Percentiles rank a stretch among this genome's conserved stretches.
These are phyloP conservation scores for Trichaptum fuscoviolaceum DNA, from an alignment of 768 basidiomycete species.

Conservation along the genomic window DNA sequence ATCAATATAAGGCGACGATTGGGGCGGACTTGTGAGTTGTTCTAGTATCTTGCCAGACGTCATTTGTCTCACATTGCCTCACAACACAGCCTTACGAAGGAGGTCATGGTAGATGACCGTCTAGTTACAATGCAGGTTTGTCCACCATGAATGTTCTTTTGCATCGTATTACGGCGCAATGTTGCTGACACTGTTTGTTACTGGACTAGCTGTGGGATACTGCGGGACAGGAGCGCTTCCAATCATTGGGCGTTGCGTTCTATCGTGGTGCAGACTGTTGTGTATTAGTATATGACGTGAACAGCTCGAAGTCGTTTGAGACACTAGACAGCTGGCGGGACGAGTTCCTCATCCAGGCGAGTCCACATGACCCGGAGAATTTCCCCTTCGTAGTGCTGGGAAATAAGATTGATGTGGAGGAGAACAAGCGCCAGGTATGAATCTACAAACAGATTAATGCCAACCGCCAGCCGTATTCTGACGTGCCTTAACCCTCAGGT, in stretches of 20 bases:
- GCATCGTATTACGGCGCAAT: constrained; percentile 10
- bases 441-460: not conserved
- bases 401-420: constrained; percentile 99
- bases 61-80: constrained; percentile 14
- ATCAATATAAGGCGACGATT: constrained; percentile 99
- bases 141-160: constrained; percentile 4
- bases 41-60: constrained; percentile 11
- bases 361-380: constrained; percentile 98
- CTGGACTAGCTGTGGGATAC: constrained; percentile 92
- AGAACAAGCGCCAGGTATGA: constrained; percentile 91
- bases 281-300: constrained; percentile 98
- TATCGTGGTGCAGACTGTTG: constrained; percentile 99
- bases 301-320: constrained; percentile 97
- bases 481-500: constrained; percentile 50
- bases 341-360: constrained; percentile 98
- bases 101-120: constrained; percentile 97
- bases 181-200: constrained; percentile 5
- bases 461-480: not conserved
- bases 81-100: constrained; percentile 81
- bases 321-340: constrained; percentile 99
- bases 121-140: constrained; percentile 97
- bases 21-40: constrained; percentile 87
- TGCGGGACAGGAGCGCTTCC: constrained; percentile 98
- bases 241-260: constrained; percentile 97
- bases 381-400: constrained; percentile 99